Base-by-base conservation (phyloP, 352 stramenopile species). In the Globisporangium nodosum region DNA sequence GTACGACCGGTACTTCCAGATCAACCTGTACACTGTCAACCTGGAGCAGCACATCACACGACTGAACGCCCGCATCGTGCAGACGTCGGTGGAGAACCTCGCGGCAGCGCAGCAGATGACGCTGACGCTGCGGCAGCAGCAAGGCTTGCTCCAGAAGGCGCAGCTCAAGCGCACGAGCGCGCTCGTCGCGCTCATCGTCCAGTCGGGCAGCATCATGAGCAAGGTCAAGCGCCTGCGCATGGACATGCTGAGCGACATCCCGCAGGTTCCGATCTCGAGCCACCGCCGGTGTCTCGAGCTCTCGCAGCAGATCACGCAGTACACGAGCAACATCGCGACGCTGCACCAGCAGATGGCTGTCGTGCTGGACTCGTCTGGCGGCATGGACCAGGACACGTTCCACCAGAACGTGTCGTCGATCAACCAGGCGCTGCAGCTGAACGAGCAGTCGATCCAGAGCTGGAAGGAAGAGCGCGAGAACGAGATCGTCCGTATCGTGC, bases 401-500 rank as follows among this genome's bases (percentile, higher is more conserved):
- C 79, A 78, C 57, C 52, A 56, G 21, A 59, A 59, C 0, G 81
- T 91, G 30, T 74, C 60, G 39, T 49, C 52, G 1, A 69, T 80
- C 46, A 89, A 75, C 49, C 35, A 59, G 4, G 63, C 64, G 5
- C 84, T 92, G n/a, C 66, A 82, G 24, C 43, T 61, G 37, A 63
- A 78, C 6, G 70, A 87, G 27, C 63, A 75, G 45, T 66, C 46
- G 3, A 76, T 85, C 20, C 55, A 52, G 30, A 54, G 66, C 11
- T 69, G 73, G 12, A 75, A 81, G 43, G 70, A 83, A n/a, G 69
- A 77, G 37, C 74, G 80, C 16, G 71, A 89, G n/a, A 71, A 73
- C 31, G 80, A 89, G 58, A 76, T 90, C 21, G 69, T 90, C 30
- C 75, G 78, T 0, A 76, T 92, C 40, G 80, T 92, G 46, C 82